These are phyloP conservation scores for Globisporangium nagaii DNA, from an alignment of 352 stramenopile genomes.

Conservation along the genomic window DNA sequence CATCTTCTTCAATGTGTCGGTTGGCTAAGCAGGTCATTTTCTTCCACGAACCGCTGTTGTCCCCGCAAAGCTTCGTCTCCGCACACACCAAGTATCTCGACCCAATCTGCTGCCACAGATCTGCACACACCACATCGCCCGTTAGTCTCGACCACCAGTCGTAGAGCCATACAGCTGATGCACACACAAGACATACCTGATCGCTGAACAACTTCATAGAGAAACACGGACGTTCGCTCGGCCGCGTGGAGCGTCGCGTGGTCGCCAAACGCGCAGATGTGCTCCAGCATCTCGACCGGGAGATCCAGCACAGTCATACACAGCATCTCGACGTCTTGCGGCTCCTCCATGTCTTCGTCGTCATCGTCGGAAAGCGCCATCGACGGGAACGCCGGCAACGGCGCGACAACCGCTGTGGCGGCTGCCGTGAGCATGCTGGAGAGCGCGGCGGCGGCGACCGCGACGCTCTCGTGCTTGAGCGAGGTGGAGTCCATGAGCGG, in stretches of 20 bases:
- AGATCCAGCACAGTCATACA: conserved; percentile 18
- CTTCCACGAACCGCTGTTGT: conserved; percentile 34
- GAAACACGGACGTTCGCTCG: conserved; percentile 28
- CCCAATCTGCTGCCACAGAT: conserved; percentile 35
- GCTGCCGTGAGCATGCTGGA: conserved; percentile 1
- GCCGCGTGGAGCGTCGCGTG: conserved; percentile 45
- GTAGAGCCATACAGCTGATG: too few relatives aligned
- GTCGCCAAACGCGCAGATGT: conserved; percentile 53
- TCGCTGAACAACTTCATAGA: conserved; percentile 31
- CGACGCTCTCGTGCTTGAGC: conserved; percentile 9
- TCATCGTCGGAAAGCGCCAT: background rate
- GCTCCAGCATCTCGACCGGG: conserved; percentile 36
- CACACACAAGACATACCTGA: conserved; percentile 21
- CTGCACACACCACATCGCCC: conserved; percentile 23
- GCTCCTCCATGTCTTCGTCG: background rate
- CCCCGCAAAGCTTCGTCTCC: conserved; percentile 7
- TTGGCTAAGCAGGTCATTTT: conserved; percentile 40
- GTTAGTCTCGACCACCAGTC: too few relatives aligned
- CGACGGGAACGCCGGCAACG: conserved; percentile 6
- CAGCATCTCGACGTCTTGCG: background rate
- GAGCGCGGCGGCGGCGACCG: background rate
- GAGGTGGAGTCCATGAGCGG: conserved; percentile 12
- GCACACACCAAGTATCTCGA: conserved; percentile 21
- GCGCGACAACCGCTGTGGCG: background rate
- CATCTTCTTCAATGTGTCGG: conserved; percentile 23